A percentile compares a stretch with the other conserved stretches of the same genome.
phyloP scores from a whole-genome alignment of 306 rosid genomes.

The Cercis canadensis region DNA sequence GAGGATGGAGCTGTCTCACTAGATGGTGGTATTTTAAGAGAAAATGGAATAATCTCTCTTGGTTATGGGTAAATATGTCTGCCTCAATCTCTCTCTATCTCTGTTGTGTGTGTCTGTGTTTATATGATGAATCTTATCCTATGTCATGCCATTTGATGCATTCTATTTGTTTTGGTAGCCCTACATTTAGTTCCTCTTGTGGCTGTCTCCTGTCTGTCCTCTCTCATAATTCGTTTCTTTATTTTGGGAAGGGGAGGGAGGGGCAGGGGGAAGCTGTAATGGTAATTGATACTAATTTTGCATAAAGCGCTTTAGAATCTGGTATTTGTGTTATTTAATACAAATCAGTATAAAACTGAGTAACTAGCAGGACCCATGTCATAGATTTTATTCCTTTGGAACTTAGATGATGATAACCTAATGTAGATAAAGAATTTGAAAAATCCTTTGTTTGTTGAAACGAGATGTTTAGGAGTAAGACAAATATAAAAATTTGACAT shows the following conservation, averaged over 20 bases:
- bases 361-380: too few species aligned
- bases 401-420: too few species aligned
- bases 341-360: too few species aligned
- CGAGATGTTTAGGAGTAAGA: too few species aligned
- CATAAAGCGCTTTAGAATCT: not conserved
- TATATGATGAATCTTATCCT: not conserved
- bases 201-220: not conserved
- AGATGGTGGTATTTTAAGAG: constrained; percentile 68
- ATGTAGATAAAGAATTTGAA: too few species aligned
- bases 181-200: not conserved
- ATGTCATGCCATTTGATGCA: constrained; percentile 7
- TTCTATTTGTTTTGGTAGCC: not conserved
- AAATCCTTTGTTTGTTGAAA: too few species aligned
- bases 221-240: not conserved
- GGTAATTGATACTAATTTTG: too few species aligned
- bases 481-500: too few species aligned
- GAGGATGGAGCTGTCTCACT: constrained; percentile 69
- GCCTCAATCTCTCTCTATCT: not conserved
- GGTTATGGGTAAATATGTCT: constrained; percentile 51
- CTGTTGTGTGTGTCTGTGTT: not conserved
- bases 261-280: too few species aligned
- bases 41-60: constrained; percentile 49
- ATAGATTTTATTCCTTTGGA: too few species aligned
- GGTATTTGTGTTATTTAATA: not conserved
- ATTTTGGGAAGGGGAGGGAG: too few species aligned